phyloP scores from a whole-genome alignment of 257 asterid genomes.

The Lycium ferocissimum region DNA sequence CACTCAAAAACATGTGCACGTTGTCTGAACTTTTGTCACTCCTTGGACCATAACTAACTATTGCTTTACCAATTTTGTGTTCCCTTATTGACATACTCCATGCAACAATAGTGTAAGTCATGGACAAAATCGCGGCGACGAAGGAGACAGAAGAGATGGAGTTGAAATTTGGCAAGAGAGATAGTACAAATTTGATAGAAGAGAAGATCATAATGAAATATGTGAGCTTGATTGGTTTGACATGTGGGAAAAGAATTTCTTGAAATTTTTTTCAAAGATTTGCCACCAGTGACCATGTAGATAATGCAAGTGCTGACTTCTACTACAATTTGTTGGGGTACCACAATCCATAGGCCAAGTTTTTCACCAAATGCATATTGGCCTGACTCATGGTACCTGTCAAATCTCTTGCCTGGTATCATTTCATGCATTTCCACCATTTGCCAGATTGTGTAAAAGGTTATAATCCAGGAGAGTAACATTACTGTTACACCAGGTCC shows the following conservation, averaged over 20 bases:
- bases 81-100: conserved; percentile 49
- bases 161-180: conserved; percentile 71
- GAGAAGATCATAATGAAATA: conserved; percentile 56
- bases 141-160: conserved; percentile 60
- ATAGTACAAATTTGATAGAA: conserved; percentile 48
- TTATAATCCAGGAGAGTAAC: conserved; percentile 57
- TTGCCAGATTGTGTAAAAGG: conserved; percentile 79
- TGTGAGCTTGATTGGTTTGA: conserved; percentile 51
- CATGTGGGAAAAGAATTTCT: conserved; percentile 37
- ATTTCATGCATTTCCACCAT: conserved; percentile 90
- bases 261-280: conserved; percentile 62
- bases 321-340: conserved; percentile 71
- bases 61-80: conserved; percentile 26
- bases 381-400: conserved; percentile 79
- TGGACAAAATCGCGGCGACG: conserved; percentile 71
- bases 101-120: conserved; percentile 60
- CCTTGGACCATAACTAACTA: conserved; percentile 51
- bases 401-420: conserved; percentile 74
- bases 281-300: conserved; percentile 85
- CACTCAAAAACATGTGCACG: conserved; percentile 54
- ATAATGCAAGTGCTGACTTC: conserved; percentile 64
- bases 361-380: conserved; percentile 70
- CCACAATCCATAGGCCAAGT: conserved; percentile 69
- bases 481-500: conserved; percentile 63
- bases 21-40: conserved; percentile 29